These are phyloP conservation scores for Neocatenulostroma microsporum DNA, from an alignment of 2,329 filamentous ascomycete species.

Conservation along the genomic window DNA sequence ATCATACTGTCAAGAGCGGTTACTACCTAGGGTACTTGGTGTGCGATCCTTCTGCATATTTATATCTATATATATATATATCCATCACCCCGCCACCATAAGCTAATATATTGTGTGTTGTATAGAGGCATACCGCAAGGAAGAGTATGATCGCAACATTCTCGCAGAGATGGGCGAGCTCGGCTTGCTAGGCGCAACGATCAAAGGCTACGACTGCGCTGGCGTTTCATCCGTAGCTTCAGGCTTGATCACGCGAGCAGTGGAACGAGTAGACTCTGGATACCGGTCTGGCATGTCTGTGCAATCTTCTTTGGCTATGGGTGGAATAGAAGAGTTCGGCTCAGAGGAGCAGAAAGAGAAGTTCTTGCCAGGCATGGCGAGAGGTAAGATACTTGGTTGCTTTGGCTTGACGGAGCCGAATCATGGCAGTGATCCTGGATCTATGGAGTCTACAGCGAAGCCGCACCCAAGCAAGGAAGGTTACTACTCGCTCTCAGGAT, in stretches of 20 bases:
- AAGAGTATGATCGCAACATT: conserved; percentile 78
- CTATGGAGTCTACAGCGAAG: conserved; percentile 82
- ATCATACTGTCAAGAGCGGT: conserved; percentile 83
- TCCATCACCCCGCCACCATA: not conserved
- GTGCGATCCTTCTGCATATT: conserved; percentile 17
- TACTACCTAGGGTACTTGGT: conserved; percentile 82
- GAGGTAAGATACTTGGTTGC: conserved; percentile 72
- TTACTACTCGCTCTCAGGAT: conserved; percentile 67
- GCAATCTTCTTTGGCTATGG: conserved; percentile 89
- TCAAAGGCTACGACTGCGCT: conserved; percentile 81
- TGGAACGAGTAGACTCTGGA: conserved; percentile 84
- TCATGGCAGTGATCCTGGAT: conserved; percentile 83
- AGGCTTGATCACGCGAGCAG: conserved; percentile 82
- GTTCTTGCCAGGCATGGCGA: conserved; percentile 71
- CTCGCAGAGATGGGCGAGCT: conserved; percentile 87
- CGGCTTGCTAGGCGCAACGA: conserved; percentile 77
- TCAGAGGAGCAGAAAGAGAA: conserved; percentile 80
- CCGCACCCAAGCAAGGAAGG: conserved; percentile 77
- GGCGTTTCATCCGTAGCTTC: conserved; percentile 80
- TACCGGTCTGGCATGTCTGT: conserved; percentile 92
- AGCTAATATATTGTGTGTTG: conserved; percentile 6
- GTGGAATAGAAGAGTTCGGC: conserved; percentile 80
- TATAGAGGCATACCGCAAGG: conserved; percentile 74
- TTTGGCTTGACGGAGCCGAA: conserved; percentile 91
- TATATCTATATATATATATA: not conserved